Percentiles rank a stretch among this genome's conserved stretches.
Evolutionary conservation across 495 filamentous ascomycete genomes (phyloP).

Genomic region (Xylaria sp.): DNA sequence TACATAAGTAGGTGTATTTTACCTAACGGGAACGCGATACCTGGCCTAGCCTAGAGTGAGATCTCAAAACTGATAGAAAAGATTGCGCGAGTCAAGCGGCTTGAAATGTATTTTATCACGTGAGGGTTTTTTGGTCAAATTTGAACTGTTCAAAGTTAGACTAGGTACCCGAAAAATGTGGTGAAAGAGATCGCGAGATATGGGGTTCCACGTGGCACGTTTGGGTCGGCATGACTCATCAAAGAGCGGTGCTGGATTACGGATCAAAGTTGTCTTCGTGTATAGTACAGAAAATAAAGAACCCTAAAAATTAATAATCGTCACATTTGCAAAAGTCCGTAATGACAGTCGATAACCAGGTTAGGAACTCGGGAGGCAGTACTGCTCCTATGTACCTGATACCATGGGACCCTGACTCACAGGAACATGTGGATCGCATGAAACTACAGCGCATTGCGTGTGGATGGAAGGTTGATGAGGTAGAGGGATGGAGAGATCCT

Average conservation of each 20-base stretch:
- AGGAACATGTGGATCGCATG: conserved; percentile 40
- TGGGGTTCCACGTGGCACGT: neutral
- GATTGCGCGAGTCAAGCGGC: neutral
- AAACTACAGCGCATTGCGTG: conserved; percentile 43
- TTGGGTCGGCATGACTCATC: conserved; percentile 1
- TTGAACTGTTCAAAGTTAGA: neutral
- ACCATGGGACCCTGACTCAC: conserved; percentile 44
- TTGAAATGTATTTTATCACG: neutral
- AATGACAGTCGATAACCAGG: neutral
- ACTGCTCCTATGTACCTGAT: conserved; percentile 30
- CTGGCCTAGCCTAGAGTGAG: neutral
- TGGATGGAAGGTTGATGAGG: conserved; percentile 39
- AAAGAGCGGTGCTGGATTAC: no score
- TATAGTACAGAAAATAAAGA: neutral
- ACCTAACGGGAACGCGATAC: neutral
- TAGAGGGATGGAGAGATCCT: conserved; percentile 29
- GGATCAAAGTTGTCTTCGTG: neutral
- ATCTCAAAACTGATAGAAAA: neutral
- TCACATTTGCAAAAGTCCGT: neutral
- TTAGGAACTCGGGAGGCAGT: neutral
- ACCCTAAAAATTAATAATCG: neutral
- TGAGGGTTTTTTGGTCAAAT: neutral
- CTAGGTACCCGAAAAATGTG: no score
- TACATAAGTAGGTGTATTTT: no score
- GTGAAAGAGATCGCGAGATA: no score